Base-by-base conservation (phyloP, 768 basidiomycete species). In the Auricularia sp. region DNA sequence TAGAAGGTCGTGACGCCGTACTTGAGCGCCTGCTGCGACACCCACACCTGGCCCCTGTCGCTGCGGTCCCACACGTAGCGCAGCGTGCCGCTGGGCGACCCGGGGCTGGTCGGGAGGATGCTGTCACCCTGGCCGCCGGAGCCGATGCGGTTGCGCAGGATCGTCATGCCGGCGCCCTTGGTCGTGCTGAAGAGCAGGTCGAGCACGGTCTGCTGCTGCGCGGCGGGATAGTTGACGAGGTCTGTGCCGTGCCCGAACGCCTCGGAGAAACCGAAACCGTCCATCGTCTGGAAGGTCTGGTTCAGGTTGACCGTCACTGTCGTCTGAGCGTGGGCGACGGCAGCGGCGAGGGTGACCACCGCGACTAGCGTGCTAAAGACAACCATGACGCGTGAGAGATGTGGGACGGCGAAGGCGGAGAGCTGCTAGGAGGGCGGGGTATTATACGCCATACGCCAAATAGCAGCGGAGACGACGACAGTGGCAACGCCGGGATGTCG, bases 111-210 rank as follows among this genome's bases (percentile, higher is more conserved):
- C 11, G 62, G 62, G 3, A 63, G 62, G 44, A 63, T 63, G 43
- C 33, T 34, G 47, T 63, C 54, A 3, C 47, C 54, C 21, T 35
- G 43, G 14, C 47, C 44, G 35, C 62, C 34, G 8, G 62, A 64
- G 2, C 62, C 62, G 23, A 63, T 64, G 36, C 65, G 56, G 42
- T 61, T 66, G 36, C 65, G 65, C n/a, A 64, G 44, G 54, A 66
- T 66, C 11, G 54, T 66, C 34, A 64, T 34, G 29, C 64, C 64
- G 0, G 63, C 53, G 18, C 65, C 65, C 2, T 44, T 58, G 1
- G 62, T 64, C 3, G 65, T 29, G 39, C 63, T 61, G 56, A 66
- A 66, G 23, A 66, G 62, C 18, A 58, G 47, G 58, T 66, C 62
- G 39, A 66, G 47, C 39, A 59, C 62, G 14, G 33, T 60, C 23